phyloP scores from a whole-genome alignment of 768 basidiomycete genomes.

The Serendipita sp. region DNA sequence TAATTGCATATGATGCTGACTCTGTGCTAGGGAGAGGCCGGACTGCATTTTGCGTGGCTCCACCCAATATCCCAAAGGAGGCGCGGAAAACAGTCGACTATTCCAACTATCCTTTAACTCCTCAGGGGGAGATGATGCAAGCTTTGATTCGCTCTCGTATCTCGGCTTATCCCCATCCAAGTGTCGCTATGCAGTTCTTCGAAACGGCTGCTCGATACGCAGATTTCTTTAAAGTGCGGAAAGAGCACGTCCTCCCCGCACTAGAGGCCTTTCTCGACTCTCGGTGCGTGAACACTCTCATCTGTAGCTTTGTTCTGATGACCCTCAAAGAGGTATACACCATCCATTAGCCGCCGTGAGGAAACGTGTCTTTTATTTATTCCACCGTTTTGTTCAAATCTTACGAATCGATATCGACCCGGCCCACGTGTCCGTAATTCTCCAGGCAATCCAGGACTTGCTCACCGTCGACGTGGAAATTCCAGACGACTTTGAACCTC shows the following conservation, averaged over 20 bases:
- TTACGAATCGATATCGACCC: conserved; percentile 57
- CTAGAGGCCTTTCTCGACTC: conserved; percentile 75
- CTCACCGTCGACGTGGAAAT: conserved; percentile 59
- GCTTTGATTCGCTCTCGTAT: conserved; percentile 69
- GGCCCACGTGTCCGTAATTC: conserved; percentile 52
- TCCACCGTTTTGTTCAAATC: conserved; percentile 82
- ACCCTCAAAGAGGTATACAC: conserved; percentile 62
- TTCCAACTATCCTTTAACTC: conserved; percentile 68
- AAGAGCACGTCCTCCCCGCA: conserved; percentile 72
- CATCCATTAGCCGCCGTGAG: conserved; percentile 52
- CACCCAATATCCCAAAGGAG: conserved; percentile 52
- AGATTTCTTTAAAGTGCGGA: conserved; percentile 92
- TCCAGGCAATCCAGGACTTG: conserved; percentile 61
- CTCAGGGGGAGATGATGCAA: conserved; percentile 79
- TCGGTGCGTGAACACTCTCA: conserved; percentile 36
- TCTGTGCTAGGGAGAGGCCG: conserved; percentile 64
- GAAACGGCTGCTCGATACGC: conserved; percentile 84
- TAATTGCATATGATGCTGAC: not conserved
- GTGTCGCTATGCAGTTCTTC: conserved; percentile 80
- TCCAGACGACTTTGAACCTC: conserved; percentile 52
- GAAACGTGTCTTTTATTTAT: conserved; percentile 77
- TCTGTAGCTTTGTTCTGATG: not conserved
- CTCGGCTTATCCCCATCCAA: conserved; percentile 63
- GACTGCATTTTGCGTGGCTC: conserved; percentile 68
- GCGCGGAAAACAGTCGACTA: conserved; percentile 53